Base-by-base conservation (phyloP, 768 basidiomycete genomes). In the Boletus subcaerulescens region DNA sequence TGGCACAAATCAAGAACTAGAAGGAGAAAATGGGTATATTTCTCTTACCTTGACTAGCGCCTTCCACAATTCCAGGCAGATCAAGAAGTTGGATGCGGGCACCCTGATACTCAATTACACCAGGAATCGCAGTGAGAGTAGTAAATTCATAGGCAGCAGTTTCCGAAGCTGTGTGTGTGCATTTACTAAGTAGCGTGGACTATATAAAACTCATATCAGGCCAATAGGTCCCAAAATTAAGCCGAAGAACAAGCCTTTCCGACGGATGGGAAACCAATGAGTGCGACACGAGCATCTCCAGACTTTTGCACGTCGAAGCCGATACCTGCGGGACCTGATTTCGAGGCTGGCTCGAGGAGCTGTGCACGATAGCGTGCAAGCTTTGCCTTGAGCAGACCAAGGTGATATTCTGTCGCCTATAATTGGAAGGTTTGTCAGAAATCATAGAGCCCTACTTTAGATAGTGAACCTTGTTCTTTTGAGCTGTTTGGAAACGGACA, bases 201-300 rank as follows among this genome's bases (percentile, higher is more conserved):
- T 98, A 60, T 43, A 40, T 31, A 0, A 20, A 45, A 46, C 32
- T 26, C 52, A 29, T 48, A 6, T 62, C 48, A 63, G 54, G 18
- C n/a, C 22, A 48, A 38, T 13, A 13, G 15, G 54, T 24, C 22
- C 29, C 33, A 35, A 26, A 33, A 22, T 0, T 20, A 18, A 41
- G 15, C 48, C 17, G 13, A 41, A 41, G 17, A 32, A 47, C 60
- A 42, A 58, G 82, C 88, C 80, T 91, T 91, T 65, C 95, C 96
- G 45, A 97, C 93, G 6, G 94, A 96, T 0, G 95, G 96, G 72
- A 98, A 97, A 10, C 96, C 95, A 44, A 97, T 97, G 51, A 97
- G 75, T 20, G 93, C 91, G 22, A 95, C 89, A 65, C 93, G 77
- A 40, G 93, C 93, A 75, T 96, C 94, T 56, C 93, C 93, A 46